Evolutionary conservation across 176 grass and related monocot genomes (phyloP).

Genomic region (Pontederia paniculata): DNA sequence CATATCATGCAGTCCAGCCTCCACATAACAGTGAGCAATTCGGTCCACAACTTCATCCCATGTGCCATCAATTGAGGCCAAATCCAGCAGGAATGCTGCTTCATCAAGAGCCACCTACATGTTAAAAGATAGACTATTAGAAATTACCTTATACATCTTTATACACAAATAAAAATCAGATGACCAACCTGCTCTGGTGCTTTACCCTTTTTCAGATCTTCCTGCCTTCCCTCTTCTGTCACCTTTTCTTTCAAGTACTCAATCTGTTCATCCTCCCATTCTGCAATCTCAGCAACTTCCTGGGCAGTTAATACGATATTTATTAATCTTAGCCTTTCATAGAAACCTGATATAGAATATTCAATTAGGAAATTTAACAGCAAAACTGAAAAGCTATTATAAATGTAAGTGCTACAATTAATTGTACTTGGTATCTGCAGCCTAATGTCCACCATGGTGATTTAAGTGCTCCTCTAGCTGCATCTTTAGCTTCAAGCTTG

Average conservation of each 20-base stretch:
- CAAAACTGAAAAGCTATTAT: slow-evolving; percentile 1
- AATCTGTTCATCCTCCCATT: slow-evolving; percentile 96
- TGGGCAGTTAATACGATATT: slow-evolving; percentile 14
- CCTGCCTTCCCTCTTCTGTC: slow-evolving; percentile 56
- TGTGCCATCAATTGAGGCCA: slow-evolving; percentile 62
- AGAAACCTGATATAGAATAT: background rate
- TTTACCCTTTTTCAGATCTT: slow-evolving; percentile 95
- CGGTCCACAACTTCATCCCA: slow-evolving; percentile 71
- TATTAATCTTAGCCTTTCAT: too few species aligned
- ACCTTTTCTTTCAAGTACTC: slow-evolving; percentile 92
- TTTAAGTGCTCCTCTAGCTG: slow-evolving; percentile 79
- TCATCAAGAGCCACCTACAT: slow-evolving; percentile 73
- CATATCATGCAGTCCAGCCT: slow-evolving; percentile 67
- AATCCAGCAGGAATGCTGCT: slow-evolving; percentile 86
- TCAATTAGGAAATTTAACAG: background rate
- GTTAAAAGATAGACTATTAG: background rate
- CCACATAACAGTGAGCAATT: slow-evolving; percentile 63
- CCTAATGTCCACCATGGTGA: slow-evolving; percentile 98
- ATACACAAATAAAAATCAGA: background rate
- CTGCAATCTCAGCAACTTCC: slow-evolving; percentile 87
- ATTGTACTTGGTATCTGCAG: slow-evolving; percentile 68
- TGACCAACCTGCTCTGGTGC: slow-evolving; percentile 59
- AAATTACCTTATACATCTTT: background rate
- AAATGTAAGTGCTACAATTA: slow-evolving; percentile 8
- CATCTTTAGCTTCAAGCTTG: slow-evolving; percentile 71